Percentiles rank a stretch among this genome's conserved stretches.
Evolutionary conservation across 1,139 yeast species (phyloP).

Genomic region (Candida sanyaensis): DNA sequence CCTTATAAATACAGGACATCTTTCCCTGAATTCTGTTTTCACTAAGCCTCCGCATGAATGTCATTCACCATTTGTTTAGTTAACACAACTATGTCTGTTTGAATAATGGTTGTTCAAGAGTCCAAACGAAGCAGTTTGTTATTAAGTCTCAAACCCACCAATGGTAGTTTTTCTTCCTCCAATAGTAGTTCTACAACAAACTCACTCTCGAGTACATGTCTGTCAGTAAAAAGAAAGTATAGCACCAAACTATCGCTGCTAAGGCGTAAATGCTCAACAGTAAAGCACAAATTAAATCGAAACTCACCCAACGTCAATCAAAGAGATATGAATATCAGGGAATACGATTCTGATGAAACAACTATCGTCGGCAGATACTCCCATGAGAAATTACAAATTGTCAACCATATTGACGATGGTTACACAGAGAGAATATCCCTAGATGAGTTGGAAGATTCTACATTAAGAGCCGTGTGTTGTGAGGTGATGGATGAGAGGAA

Average conservation of each 20-base stretch:
- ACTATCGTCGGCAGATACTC: constrained; percentile 6
- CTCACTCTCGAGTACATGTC: neutral
- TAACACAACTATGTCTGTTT: neutral
- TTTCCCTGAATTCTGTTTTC: no score
- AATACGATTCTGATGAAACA: constrained; percentile 6
- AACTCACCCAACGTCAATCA: neutral
- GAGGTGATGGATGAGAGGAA: neutral
- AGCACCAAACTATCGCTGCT: neutral
- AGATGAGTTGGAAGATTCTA: constrained; percentile 5
- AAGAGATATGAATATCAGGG: neutral
- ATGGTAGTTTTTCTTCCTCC: neutral
- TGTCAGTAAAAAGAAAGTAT: neutral
- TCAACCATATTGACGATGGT: neutral
- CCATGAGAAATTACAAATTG: neutral
- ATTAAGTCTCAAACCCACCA: neutral
- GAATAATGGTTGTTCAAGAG: neutral
- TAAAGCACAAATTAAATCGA: neutral
- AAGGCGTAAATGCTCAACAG: neutral
- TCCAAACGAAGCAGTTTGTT: neutral
- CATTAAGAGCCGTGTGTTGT: neutral
- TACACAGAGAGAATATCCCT: constrained; percentile 2
- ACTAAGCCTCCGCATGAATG: no score
- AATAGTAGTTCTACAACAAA: neutral
- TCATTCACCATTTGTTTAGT: no score
- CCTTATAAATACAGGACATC: no score